Percentiles rank a stretch among this genome's conserved stretches.
Conservation (phyloP, 106 monocot genomes). For the Dendrobium catenatum region DNA sequence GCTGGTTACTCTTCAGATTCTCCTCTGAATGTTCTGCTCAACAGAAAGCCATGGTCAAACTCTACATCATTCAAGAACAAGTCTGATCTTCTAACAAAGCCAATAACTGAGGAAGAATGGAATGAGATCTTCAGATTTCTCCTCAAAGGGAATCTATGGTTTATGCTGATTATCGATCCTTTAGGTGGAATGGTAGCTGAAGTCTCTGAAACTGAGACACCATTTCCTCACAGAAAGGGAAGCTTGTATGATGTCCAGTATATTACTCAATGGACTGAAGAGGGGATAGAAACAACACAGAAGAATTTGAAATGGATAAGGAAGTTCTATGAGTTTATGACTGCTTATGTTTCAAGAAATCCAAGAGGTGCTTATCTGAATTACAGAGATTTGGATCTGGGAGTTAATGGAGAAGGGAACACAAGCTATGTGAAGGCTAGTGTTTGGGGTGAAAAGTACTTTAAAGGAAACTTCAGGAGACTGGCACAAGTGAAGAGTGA, state of each 20-base stretch:
- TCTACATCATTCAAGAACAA: conserved; percentile 15
- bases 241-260: conserved; percentile 28
- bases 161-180: conserved; percentile 17
- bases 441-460: conserved; percentile 37
- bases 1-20: background rate
- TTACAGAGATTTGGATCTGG: conserved; percentile 20
- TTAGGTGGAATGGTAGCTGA: conserved; percentile 21
- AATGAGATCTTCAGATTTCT: conserved; percentile 13
- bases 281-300: background rate
- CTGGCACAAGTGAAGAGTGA: conserved; percentile 20
- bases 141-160: background rate
- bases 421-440: conserved; percentile 4
- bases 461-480: conserved; percentile 23
- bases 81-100: conserved; percentile 13
- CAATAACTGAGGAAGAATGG: conserved; percentile 2
- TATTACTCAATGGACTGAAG: conserved; percentile 15
- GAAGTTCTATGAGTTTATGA: conserved; percentile 5
- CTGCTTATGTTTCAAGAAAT: conserved; percentile 12
- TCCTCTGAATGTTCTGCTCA: background rate
- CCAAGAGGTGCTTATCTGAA: conserved; percentile 14
- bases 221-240: conserved; percentile 34
- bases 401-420: conserved; percentile 7
- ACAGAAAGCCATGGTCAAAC: background rate
- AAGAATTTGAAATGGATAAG: conserved; percentile 10
- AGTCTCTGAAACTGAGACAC: conserved; percentile 8